Evolutionary conservation across 2,329 filamentous ascomycete species (phyloP).

Genomic region (Aspergillus candidus): DNA sequence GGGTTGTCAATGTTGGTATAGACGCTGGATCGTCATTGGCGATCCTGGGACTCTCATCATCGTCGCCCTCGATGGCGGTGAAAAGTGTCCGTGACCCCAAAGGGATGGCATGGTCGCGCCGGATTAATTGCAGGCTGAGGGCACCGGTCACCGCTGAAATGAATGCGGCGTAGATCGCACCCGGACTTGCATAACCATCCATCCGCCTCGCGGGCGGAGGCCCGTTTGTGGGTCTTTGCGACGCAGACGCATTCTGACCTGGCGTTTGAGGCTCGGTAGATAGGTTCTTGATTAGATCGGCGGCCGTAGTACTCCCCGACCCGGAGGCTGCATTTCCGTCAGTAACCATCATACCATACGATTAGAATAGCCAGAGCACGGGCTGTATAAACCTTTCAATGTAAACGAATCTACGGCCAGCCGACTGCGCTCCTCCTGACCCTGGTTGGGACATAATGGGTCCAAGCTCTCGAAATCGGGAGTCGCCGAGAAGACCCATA

Average conservation of each 20-base stretch:
- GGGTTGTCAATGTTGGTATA: constrained; percentile 28
- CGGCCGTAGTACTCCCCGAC: constrained; percentile 29
- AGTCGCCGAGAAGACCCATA: constrained; percentile 38
- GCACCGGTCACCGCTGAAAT: constrained; percentile 35
- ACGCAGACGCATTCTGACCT: constrained; percentile 13
- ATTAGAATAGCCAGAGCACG: too few species aligned
- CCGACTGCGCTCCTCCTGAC: constrained; percentile 21
- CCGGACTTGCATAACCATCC: constrained; percentile 27
- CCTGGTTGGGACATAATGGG: constrained; percentile 21
- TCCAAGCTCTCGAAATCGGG: constrained; percentile 32
- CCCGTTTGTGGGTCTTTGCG: constrained; percentile 20
- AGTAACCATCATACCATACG: background rate
- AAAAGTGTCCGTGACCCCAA: constrained; percentile 38
- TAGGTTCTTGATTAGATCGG: constrained; percentile 33
- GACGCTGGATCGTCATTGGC: constrained; percentile 21
- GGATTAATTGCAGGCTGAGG: constrained; percentile 32
- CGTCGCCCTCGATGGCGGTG: constrained; percentile 27
- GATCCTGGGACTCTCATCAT: constrained; percentile 24
- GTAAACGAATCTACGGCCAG: constrained; percentile 27
- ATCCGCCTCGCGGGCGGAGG: constrained; percentile 21
- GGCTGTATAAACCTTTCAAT: constrained; percentile 26
- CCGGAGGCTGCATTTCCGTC: constrained; percentile 24
- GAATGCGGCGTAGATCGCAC: constrained; percentile 36
- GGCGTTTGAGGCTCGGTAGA: constrained; percentile 24
- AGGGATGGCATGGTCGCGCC: constrained; percentile 32